Evolutionary conservation across 2,329 filamentous ascomycete species (phyloP).

Genomic region (Helotiales sp.): DNA sequence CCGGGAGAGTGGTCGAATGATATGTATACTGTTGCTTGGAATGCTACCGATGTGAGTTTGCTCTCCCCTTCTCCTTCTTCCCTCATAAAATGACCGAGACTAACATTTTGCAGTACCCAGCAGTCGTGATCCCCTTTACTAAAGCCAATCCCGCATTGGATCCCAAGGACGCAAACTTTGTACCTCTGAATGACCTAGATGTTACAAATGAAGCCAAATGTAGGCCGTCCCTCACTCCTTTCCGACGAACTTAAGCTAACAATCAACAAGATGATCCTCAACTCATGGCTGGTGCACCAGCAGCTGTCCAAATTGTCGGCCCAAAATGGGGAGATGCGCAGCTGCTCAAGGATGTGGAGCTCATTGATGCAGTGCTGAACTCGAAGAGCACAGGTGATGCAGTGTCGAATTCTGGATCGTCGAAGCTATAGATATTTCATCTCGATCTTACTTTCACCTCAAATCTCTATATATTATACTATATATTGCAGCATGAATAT

Average conservation of each 20-base stretch:
- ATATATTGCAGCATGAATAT: not conserved
- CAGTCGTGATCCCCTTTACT: conserved; percentile 36
- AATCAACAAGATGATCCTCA: conserved; percentile 34
- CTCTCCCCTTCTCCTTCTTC: not conserved
- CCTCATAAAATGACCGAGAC: not conserved
- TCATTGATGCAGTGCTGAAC: conserved; percentile 34
- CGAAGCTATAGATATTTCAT: not conserved
- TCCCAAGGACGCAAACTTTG: conserved; percentile 29
- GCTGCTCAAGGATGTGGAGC: conserved; percentile 33
- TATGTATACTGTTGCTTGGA: conserved; percentile 39
- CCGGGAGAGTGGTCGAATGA: conserved; percentile 38
- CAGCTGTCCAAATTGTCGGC: conserved; percentile 37
- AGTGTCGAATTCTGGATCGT: not conserved
- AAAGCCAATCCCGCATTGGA: conserved; percentile 34
- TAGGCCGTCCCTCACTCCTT: conserved; percentile 15
- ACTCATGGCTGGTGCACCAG: conserved; percentile 37
- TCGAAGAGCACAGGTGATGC: not conserved
- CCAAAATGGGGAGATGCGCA: conserved; percentile 36
- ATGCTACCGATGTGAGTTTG: conserved; percentile 35
- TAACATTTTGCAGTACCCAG: conserved; percentile 32
- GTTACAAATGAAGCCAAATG: conserved; percentile 33
- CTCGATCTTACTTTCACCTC: not conserved
- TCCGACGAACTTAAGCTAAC: conserved; percentile 6
- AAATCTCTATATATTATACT: not conserved
- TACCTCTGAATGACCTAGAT: conserved; percentile 30